Conservation (phyloP, 805 yeast genomes). For the Yarrowia sp. region DNA sequence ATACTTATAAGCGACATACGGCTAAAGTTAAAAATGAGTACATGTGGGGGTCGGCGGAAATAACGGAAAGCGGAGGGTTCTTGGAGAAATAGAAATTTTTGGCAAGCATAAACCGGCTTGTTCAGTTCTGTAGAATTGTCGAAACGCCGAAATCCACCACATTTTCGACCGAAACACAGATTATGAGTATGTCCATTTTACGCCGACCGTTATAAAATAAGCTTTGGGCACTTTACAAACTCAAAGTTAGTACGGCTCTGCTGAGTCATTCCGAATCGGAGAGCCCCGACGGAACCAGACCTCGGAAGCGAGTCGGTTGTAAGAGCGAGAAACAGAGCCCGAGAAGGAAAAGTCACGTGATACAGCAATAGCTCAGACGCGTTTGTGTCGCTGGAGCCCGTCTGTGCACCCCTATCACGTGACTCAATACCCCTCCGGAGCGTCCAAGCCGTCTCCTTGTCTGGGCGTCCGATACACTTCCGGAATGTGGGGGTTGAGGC, state of each 20-base stretch:
- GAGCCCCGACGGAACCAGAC: background rate
- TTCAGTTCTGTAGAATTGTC: too few species aligned
- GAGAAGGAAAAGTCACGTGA: background rate
- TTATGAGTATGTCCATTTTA: too few species aligned
- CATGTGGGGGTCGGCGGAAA: conserved; percentile 2
- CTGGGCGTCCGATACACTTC: background rate
- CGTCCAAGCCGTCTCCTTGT: conserved; percentile 1
- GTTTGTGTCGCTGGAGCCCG: too few species aligned
- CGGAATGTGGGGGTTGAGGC: conserved; percentile 16
- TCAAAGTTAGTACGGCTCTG: background rate
- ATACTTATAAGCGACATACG: conserved; percentile 17
- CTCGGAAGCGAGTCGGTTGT: conserved; percentile 9
- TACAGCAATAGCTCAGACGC: too few species aligned
- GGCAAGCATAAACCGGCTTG: too few species aligned
- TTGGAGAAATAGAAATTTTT: too few species aligned
- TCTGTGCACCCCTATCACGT: background rate
- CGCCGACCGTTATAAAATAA: too few species aligned
- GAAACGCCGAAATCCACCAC: too few species aligned
- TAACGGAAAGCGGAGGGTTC: background rate
- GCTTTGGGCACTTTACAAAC: too few species aligned
- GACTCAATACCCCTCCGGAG: conserved; percentile 4
- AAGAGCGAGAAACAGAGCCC: background rate
- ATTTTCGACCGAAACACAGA: too few species aligned
- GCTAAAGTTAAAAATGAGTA: background rate
- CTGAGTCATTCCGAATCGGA: conserved; percentile 17